Conservation (phyloP, 805 yeast species). For the Kregervanrija fluxuum region DNA sequence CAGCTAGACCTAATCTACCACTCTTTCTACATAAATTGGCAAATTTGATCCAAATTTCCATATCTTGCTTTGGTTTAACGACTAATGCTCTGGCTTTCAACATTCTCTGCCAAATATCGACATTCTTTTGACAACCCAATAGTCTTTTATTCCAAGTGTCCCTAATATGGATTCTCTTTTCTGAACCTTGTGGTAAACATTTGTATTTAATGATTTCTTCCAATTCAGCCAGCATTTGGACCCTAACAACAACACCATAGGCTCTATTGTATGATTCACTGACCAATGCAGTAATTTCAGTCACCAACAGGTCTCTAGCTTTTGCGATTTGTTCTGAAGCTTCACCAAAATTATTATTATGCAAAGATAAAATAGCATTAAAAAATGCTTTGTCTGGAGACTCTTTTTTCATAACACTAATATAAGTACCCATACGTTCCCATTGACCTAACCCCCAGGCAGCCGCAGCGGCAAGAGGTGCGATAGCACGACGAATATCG, state of each 20-base stretch:
- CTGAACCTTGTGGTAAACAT: conserved; percentile 75
- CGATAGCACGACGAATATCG: conserved; percentile 75
- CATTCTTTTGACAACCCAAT: conserved; percentile 91
- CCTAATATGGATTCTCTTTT: conserved; percentile 68
- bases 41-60: conserved; percentile 97
- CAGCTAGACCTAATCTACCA: conserved; percentile 87
- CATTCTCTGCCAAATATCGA: conserved; percentile 98
- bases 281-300: conserved; percentile 90
- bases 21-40: conserved; percentile 94
- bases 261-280: conserved; percentile 96
- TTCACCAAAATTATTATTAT: conserved; percentile 75
- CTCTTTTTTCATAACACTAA: conserved; percentile 80
- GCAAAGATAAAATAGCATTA: conserved; percentile 81
- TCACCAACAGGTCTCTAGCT: conserved; percentile 84
- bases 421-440: conserved; percentile 92
- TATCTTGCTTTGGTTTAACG: conserved; percentile 89
- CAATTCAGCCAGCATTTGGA: conserved; percentile 93
- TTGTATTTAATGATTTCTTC: conserved; percentile 93
- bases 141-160: conserved; percentile 92
- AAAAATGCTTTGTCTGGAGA: conserved; percentile 95
- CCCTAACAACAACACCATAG: conserved; percentile 91
- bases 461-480: conserved; percentile 98
- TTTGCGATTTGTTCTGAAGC: conserved; percentile 71
- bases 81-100: conserved; percentile 89
- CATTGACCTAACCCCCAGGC: conserved; percentile 98